These are phyloP conservation scores for Oryza coarctata DNA, from an alignment of 176 grass and related monocot species.

Conservation along the genomic window DNA sequence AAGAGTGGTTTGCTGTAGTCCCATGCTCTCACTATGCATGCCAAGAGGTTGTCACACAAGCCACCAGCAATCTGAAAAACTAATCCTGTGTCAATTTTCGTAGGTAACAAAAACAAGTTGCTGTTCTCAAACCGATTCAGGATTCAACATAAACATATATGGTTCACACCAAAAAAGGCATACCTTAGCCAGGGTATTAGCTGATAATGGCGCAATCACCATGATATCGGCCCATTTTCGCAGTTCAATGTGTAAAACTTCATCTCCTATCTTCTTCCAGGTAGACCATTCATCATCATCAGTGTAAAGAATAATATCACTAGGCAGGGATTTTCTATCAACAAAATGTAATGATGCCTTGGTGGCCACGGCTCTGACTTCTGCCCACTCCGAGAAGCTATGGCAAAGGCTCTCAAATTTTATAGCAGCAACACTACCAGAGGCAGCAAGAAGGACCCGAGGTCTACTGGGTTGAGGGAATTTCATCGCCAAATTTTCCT, in stretches of 20 bases:
- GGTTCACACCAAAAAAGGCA: neutral
- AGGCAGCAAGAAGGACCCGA: constrained; percentile 74
- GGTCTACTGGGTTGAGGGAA: constrained; percentile 48
- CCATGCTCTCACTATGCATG: constrained; percentile 94
- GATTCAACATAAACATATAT: neutral
- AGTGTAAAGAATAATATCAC: constrained; percentile 57
- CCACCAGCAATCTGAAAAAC: constrained; percentile 74
- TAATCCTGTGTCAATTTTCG: neutral
- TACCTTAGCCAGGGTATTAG: constrained; percentile 95
- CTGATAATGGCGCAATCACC: constrained; percentile 81
- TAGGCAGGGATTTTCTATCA: constrained; percentile 58
- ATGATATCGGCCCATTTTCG: constrained; percentile 94
- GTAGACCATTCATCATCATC: constrained; percentile 90
- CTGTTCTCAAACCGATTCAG: neutral
- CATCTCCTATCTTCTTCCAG: constrained; percentile 94
- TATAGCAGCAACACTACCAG: constrained; percentile 91
- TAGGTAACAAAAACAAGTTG: neutral
- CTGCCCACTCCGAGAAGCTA: constrained; percentile 81
- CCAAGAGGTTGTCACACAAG: constrained; percentile 88
- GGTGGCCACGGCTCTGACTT: constrained; percentile 74
- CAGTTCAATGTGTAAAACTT: constrained; percentile 90
- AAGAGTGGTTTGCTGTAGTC: constrained; percentile 81
- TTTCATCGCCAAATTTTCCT: constrained; percentile 38
- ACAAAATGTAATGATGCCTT: constrained; percentile 75
- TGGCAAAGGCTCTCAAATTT: constrained; percentile 86